Percentiles rank a stretch among this genome's conserved stretches.
phyloP scores from a whole-genome alignment of 495 filamentous ascomycete genomes.

The Daldinia decipiens region DNA sequence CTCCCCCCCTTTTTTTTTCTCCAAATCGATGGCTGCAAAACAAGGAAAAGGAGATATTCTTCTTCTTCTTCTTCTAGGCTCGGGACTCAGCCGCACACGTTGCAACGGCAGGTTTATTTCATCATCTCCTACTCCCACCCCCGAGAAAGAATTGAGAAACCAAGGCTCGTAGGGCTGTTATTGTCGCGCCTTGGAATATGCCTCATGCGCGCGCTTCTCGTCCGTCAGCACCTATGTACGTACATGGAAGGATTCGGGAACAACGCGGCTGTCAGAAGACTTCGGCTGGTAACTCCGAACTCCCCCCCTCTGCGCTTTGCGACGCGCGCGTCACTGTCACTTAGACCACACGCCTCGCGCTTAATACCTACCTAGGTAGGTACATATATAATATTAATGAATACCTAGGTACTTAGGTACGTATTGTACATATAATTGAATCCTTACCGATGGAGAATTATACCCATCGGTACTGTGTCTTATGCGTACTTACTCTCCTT shows the following conservation, averaged over 20 bases:
- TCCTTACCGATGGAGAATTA: too few species aligned
- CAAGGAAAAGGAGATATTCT: not conserved
- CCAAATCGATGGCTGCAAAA: not conserved
- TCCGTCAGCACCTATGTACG: constrained; percentile 33
- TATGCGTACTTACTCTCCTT: not conserved
- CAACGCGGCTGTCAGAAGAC: constrained; percentile 19
- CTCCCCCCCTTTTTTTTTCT: not conserved
- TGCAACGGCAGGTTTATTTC: constrained; percentile 11
- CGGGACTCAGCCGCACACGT: constrained; percentile 36
- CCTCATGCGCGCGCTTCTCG: constrained; percentile 29
- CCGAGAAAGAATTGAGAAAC: not conserved
- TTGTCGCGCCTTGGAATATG: constrained; percentile 29
- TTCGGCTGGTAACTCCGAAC: constrained; percentile 25
- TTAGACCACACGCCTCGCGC: constrained; percentile 10
- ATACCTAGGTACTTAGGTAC: not conserved
- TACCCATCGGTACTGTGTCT: not conserved
- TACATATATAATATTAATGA: too few species aligned
- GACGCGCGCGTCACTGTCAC: not conserved
- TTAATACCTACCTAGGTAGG: too few species aligned
- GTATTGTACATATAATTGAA: too few species aligned
- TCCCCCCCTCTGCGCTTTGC: constrained; percentile 17
- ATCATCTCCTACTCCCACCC: not conserved
- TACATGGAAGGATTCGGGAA: constrained; percentile 13
- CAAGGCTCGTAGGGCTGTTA: constrained; percentile 23
- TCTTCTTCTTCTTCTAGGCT: constrained; percentile 11